phyloP scores from a whole-genome alignment of 148 eudicot genomes.

The Camellia japonica region DNA sequence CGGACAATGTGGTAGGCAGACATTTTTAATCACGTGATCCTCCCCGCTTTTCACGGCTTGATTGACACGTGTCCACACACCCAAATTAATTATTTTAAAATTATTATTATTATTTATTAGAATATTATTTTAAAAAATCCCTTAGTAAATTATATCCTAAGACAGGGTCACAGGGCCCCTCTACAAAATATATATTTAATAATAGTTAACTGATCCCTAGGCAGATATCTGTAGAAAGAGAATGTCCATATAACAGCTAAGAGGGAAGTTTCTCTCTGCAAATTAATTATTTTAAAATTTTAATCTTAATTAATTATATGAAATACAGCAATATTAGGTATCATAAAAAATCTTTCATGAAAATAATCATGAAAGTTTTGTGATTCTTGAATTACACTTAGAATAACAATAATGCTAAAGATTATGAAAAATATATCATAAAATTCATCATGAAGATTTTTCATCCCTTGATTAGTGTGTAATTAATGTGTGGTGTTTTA shows the following conservation, averaged over 20 bases:
- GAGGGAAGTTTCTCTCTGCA: background rate
- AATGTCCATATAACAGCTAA: slow-evolving; percentile 47
- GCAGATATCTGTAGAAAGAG: slow-evolving; percentile 59
- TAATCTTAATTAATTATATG: background rate
- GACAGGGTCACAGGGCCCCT: no score
- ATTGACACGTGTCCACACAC: slow-evolving; percentile 45
- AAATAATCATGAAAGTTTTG: no score
- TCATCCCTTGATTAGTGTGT: no score
- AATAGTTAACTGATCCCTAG: slow-evolving; percentile 82
- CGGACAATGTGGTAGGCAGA: slow-evolving; percentile 48
- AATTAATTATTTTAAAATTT: background rate
- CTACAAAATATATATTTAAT: slow-evolving; percentile 17
- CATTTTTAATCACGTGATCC: slow-evolving; percentile 76
- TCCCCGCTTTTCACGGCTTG: slow-evolving; percentile 40
- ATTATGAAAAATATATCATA: no score
- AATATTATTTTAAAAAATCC: no score
- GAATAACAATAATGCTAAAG: no score
- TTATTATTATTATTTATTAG: no score
- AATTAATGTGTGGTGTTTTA: no score
- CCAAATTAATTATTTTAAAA: background rate
- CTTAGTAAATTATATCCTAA: slow-evolving; percentile 10
- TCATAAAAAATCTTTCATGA: background rate
- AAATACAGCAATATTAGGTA: background rate
- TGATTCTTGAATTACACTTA: no score
- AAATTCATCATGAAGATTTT: no score